Evolutionary conservation across 2,329 filamentous ascomycete genomes (phyloP), one percentile per base, ranked within the genome.

Genomic region (Colletotrichum tamarilloi): DNA sequence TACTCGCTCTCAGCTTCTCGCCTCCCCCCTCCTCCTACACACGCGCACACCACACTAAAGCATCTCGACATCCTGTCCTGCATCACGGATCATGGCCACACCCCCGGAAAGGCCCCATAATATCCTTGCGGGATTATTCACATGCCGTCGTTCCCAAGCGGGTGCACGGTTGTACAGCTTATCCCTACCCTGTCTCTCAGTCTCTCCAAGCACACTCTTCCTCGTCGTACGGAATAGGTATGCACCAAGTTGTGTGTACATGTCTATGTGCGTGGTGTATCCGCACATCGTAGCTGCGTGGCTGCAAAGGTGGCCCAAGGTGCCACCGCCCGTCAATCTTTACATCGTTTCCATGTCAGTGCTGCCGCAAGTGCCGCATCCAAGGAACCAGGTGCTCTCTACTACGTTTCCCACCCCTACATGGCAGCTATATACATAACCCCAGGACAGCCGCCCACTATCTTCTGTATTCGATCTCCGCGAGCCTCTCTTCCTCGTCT

Each of bases 101-200:
- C 60, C 35, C 67, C 58, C 32, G 52, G 63, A 59, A 32, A 35
- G 24, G 22, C 42, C 62, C 62, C 42, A 67, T 67, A 59, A 7
- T 8, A 32, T 59, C 30, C 56, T 64, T 75, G 74, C 74, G 72
- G 72, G 67, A 74, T 71, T 72, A 62, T 74, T 74, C 72, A 70
- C 67, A 55, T 72, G 64, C 74, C 67, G 67, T 67, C 52, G 30
- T 30, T 69, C 46, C 67, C 49, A 72, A 56, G 59, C 64, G 32
- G 57, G 67, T 73, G 74, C 72, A 74, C 74, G 74, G 72, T 68
- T 74, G 58, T 62, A 75, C 59, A 67, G 67, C 66, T 74, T 69
- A 72, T 73, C 56, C 56, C 57, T 68, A 60, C 55, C 62, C 59
- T 64, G 58, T 63, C 55, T 26, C 62, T 58, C 62, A 53, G 30